Evolutionary conservation across 176 grass and related monocot genomes (phyloP).

Genomic region (Cymbopogon citratus): DNA sequence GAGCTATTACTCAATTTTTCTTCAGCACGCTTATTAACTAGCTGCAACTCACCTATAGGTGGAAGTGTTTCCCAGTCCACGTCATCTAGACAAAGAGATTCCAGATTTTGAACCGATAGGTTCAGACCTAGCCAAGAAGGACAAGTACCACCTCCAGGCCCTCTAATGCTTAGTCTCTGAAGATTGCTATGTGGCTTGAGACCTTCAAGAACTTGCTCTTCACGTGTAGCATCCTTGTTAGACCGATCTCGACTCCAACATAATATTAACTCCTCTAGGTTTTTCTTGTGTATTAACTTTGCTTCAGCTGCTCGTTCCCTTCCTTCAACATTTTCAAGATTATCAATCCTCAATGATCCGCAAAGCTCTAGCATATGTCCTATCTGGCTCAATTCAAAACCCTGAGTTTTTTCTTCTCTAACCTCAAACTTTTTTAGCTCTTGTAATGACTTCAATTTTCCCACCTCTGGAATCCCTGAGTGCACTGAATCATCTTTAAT

Average conservation of each 20-base stretch:
- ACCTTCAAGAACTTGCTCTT: neutral
- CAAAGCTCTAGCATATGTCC: neutral
- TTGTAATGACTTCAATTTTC: neutral
- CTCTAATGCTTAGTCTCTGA: neutral
- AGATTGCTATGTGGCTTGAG: neutral
- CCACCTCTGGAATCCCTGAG: neutral
- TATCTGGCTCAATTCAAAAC: neutral
- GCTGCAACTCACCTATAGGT: neutral
- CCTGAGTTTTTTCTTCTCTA: accelerated
- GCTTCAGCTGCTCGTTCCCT: neutral
- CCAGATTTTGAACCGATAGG: neutral
- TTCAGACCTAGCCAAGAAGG: neutral
- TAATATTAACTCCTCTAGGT: neutral
- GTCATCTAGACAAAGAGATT: neutral
- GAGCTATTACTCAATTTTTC: neutral
- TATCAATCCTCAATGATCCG: neutral
- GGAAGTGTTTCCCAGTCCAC: neutral
- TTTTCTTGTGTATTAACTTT: neutral
- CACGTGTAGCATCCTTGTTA: accelerated
- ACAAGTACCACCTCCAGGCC: neutral
- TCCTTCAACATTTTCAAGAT: neutral
- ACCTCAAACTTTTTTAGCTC: neutral
- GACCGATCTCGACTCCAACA: neutral
- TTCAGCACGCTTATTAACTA: neutral
- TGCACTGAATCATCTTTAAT: neutral